Percentiles rank a stretch among this genome's conserved stretches.
phyloP scores from a whole-genome alignment of 306 rosid species.

The Prunus davidiana region DNA sequence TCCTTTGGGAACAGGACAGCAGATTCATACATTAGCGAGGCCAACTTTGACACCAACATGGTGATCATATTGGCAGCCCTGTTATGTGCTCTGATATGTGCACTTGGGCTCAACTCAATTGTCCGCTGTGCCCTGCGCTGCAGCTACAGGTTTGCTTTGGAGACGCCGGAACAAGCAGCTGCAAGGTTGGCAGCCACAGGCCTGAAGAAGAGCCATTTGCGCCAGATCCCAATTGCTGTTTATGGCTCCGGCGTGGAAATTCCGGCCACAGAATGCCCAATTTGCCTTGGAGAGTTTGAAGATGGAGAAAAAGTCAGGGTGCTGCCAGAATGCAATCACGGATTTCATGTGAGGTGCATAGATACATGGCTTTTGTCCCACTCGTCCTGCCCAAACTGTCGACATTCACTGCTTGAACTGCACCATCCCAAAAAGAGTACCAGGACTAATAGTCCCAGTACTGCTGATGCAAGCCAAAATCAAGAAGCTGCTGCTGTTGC shows the following conservation, averaged over 20 bases:
- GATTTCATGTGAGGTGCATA: conserved; percentile 76
- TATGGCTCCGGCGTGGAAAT: conserved; percentile 46
- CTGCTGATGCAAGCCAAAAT: not conserved
- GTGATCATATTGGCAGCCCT: conserved; percentile 74
- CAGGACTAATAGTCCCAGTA: not conserved
- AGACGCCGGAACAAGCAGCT: conserved; percentile 38
- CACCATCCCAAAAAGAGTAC: conserved; percentile 1
- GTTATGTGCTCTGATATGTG: conserved; percentile 61
- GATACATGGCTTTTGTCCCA: conserved; percentile 79
- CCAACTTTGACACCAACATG: conserved; percentile 79
- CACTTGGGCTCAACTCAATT: conserved; percentile 71
- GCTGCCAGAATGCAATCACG: conserved; percentile 78
- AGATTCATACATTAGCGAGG: conserved; percentile 32
- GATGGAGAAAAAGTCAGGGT: conserved; percentile 67
- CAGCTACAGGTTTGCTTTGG: conserved; percentile 40
- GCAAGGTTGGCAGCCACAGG: conserved; percentile 45
- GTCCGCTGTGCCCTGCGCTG: conserved; percentile 56
- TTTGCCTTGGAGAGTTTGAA: conserved; percentile 75
- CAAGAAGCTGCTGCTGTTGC: not conserved
- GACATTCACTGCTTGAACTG: conserved; percentile 49
- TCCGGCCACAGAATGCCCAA: conserved; percentile 75
- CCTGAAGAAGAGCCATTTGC: conserved; percentile 50
- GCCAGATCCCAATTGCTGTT: conserved; percentile 63
- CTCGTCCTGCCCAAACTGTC: conserved; percentile 87
- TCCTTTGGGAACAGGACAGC: conserved; percentile 33